Evolutionary conservation across 306 rosid genomes (phyloP), one percentile per base, ranked within the genome.

Genomic region (Datisca glomerata): DNA sequence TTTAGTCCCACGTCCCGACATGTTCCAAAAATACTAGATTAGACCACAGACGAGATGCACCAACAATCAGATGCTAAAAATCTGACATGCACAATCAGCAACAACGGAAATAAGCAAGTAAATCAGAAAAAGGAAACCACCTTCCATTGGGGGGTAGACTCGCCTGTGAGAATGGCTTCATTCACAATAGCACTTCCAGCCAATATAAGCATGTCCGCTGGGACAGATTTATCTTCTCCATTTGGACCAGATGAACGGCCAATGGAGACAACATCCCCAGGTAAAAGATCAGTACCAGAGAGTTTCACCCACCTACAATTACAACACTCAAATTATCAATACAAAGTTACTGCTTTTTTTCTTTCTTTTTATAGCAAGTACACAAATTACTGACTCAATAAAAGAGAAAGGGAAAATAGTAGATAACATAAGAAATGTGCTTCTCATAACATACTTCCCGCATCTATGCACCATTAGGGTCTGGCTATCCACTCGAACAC

Each of bases 71-170:
- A n/a, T n/a, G n/a, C n/a, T 56, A 53, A 2, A 22, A 49, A 57
- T 32, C 21, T 8, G 33, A 21, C 20, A 21, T 23, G 9, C 35
- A 15, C 12, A 24, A 45, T 21, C 17, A 41, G 7, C 45, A 41
- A 16, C 35, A 48, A 21, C 9, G 7, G 36, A 48, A 7, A 22
- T 14, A 16, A 8, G 18, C n/a, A 18, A 64, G 60, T 59, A 55
- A 51, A 58, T 44, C 53, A 60, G 80, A 64, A 51, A 61, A 57
- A 45, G 68, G 46, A 60, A 46, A 59, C 56, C 76, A 91, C 96
- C 98, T 91, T 91, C 98, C 98, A 91, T 51, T 91, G 98, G 36
- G 96, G 98, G 28, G 98, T 91, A 55, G 98, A 91, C 80, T 91
- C 98, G 73, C 98, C 98, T 29, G 98, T 91, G 62, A 91, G 98